A percentile compares a stretch with the other conserved stretches of the same genome.
These are phyloP conservation scores for Sugiyamaella mastotermitis DNA, from an alignment of 805 yeast genomes.

Conservation along the genomic window DNA sequence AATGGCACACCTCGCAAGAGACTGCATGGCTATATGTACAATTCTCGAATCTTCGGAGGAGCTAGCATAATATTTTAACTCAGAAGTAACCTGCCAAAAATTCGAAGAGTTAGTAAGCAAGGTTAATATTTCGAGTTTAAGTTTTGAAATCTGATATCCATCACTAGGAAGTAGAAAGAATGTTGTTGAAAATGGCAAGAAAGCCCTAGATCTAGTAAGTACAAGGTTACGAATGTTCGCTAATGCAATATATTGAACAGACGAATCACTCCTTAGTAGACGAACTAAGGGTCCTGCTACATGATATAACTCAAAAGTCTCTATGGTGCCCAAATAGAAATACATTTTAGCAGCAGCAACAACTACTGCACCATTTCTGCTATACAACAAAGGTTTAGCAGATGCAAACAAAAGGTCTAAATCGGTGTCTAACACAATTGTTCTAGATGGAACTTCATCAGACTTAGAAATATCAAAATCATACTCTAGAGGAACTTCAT, in stretches of 20 bases:
- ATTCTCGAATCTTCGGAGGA: conserved; percentile 22
- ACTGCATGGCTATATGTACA: conserved; percentile 47
- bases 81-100: conserved; percentile 47
- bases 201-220: conserved; percentile 30
- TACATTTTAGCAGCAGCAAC: conserved; percentile 55
- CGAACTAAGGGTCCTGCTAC: conserved; percentile 48
- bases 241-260: conserved; percentile 36
- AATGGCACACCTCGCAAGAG: conserved; percentile 54
- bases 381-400: conserved; percentile 41
- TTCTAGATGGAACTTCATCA: conserved; percentile 9
- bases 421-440: conserved; percentile 44
- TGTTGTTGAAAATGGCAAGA: conserved; percentile 25
- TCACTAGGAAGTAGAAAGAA: conserved; percentile 58
- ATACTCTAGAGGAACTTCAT: conserved; percentile 18
- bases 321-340: conserved; percentile 53
- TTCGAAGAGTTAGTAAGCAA: conserved; percentile 50
- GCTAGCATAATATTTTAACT: conserved; percentile 54
- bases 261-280: conserved; percentile 31
- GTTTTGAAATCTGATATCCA: conserved; percentile 34
- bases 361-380: conserved; percentile 54
- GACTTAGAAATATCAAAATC: conserved; percentile 26
- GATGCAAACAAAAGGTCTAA: conserved; percentile 47
- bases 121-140: conserved; percentile 59
- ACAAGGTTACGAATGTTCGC: conserved; percentile 41
- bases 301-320: conserved; percentile 40